These are phyloP conservation scores for Thielaviopsis cerberus DNA, from an alignment of 2,329 filamentous ascomycete genomes.

Conservation along the genomic window DNA sequence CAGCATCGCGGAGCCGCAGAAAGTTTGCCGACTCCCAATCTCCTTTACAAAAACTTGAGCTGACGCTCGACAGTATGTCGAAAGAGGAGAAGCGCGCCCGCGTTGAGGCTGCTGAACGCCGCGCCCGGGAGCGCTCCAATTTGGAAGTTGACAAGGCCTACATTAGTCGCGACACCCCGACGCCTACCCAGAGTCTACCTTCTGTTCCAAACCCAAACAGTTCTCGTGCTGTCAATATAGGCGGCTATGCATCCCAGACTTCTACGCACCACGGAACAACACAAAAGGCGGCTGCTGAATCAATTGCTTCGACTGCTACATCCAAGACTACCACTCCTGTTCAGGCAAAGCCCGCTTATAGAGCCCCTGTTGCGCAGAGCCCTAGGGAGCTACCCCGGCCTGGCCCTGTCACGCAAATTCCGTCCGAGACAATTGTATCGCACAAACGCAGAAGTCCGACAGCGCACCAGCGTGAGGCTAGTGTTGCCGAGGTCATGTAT, in stretches of 20 bases:
- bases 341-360: neutral
- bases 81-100: constrained; percentile 87
- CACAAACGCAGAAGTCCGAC: constrained; percentile 4
- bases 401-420: neutral
- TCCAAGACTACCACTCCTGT: constrained; percentile 1
- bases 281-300: neutral
- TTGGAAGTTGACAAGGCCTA: constrained; percentile 17
- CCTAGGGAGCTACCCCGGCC: neutral
- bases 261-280: constrained; percentile 5
- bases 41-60: constrained; percentile 81
- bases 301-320: neutral
- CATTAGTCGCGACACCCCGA: constrained; percentile 8
- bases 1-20: constrained; percentile 10
- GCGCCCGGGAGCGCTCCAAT: constrained; percentile 43
- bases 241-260: neutral
- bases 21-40: constrained; percentile 64
- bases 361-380: constrained; percentile 4
- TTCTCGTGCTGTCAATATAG: constrained; percentile 2
- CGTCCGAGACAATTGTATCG: neutral
- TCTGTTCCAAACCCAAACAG: constrained; percentile 1
- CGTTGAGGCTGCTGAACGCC: constrained; percentile 63
- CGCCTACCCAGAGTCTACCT: constrained; percentile 6
- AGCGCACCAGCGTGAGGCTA: neutral
- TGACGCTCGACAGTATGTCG: constrained; percentile 76
- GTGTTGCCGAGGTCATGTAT: neutral